Percentiles rank a stretch among this genome's conserved stretches.
phyloP scores from a whole-genome alignment of 306 rosid genomes.

The Psophocarpus tetragonolobus region DNA sequence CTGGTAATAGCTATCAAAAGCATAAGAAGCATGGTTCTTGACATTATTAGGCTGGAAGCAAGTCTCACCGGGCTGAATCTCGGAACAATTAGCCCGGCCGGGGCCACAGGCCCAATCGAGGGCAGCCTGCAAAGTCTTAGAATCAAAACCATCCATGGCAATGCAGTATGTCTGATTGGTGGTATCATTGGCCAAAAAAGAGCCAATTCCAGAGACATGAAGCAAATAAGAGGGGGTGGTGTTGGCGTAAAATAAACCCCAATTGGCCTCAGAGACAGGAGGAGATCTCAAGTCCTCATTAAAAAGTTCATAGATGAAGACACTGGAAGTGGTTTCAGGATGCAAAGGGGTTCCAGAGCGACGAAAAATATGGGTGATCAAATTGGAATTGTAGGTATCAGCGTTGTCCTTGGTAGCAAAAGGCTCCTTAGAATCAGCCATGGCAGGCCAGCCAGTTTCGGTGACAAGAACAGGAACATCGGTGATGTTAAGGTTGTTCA shows the following conservation, averaged over 20 bases:
- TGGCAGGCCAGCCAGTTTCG: constrained; percentile 94
- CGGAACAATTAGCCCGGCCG: constrained; percentile 80
- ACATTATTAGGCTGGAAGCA: constrained; percentile 87
- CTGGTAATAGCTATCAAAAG: constrained; percentile 95
- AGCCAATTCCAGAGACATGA: constrained; percentile 85
- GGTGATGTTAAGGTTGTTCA: constrained; percentile 82
- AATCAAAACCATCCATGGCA: constrained; percentile 80
- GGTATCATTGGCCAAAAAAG: constrained; percentile 86
- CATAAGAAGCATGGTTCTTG: constrained; percentile 85
- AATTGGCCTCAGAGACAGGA: constrained; percentile 80
- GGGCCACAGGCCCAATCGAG: constrained; percentile 99
- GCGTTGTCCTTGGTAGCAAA: constrained; percentile 85
- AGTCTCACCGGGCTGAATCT: constrained; percentile 84
- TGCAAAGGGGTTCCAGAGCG: constrained; percentile 79
- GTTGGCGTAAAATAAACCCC: constrained; percentile 89
- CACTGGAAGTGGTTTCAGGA: constrained; percentile 80
- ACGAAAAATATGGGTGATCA: constrained; percentile 76
- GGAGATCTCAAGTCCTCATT: constrained; percentile 86
- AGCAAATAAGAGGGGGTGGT: constrained; percentile 75
- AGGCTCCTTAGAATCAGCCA: constrained; percentile 86
- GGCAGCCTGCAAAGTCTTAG: constrained; percentile 83
- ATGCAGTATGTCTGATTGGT: constrained; percentile 89
- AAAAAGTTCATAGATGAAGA: constrained; percentile 73
- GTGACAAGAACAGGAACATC: constrained; percentile 82
- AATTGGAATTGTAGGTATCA: constrained; percentile 80